phyloP scores from a whole-genome alignment of 345 rosid species.

The Heritiera fomes region DNA sequence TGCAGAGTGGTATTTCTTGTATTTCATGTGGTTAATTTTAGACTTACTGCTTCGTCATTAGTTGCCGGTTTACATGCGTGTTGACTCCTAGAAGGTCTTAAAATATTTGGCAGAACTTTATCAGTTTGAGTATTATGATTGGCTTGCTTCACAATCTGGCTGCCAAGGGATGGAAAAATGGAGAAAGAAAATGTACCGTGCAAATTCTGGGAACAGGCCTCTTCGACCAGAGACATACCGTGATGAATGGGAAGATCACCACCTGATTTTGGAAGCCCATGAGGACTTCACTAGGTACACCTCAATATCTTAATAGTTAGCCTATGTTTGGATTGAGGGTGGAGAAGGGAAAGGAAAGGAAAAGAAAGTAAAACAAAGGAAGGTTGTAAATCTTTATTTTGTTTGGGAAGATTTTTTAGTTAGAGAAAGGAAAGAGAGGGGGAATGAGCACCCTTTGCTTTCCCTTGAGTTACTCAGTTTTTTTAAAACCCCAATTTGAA shows the following conservation, averaged over 20 bases:
- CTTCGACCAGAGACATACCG: conserved; percentile 32
- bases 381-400: too few species aligned
- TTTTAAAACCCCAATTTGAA: too few species aligned
- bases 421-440: too few species aligned
- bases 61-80: neutral
- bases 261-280: conserved; percentile 36
- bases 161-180: conserved; percentile 45
- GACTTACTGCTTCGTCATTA: neutral
- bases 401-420: too few species aligned
- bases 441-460: too few species aligned
- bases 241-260: conserved; percentile 52
- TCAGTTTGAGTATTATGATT: neutral
- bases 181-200: conserved; percentile 50
- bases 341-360: too few species aligned
- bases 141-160: conserved; percentile 15
- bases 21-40: neutral
- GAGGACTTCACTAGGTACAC: conserved; percentile 36
- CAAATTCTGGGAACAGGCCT: neutral
- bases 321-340: too few species aligned
- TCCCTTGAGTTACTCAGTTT: too few species aligned
- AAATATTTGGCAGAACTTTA: too few species aligned
- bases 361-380: too few species aligned
- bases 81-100: too few species aligned
- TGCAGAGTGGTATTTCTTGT: neutral
- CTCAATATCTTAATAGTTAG: neutral